A percentile compares a stretch with the other conserved stretches of the same genome.
Conservation (phyloP, 2,329 filamentous ascomycete genomes). For the Phyllachora maydis region DNA sequence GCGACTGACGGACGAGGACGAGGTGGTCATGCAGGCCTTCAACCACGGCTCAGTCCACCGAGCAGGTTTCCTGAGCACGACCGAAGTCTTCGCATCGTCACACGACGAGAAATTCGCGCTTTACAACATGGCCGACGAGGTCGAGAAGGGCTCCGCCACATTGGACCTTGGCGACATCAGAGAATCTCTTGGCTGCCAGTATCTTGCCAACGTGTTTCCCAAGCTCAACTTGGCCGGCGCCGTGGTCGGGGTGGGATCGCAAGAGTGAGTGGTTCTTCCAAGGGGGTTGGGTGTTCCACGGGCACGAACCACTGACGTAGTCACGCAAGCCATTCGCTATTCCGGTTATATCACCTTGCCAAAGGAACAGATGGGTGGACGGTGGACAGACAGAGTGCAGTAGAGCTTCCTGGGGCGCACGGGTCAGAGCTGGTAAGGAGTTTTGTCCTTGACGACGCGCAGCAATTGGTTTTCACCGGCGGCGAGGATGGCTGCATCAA, state of each 20-base stretch:
- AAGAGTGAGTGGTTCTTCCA: constrained; percentile 34
- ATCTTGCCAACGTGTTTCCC: constrained; percentile 45
- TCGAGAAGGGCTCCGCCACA: constrained; percentile 34
- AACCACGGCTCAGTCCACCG: constrained; percentile 62
- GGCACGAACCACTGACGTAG: no score
- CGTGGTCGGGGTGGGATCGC: constrained; percentile 42
- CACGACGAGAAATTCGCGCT: constrained; percentile 63
- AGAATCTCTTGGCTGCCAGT: constrained; percentile 45
- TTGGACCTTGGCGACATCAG: constrained; percentile 50
- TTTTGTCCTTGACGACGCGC: constrained; percentile 42
- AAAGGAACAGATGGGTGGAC: constrained; percentile 27
- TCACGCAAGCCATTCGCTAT: no score
- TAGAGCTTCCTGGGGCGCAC: constrained; percentile 40
- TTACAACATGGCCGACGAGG: constrained; percentile 45
- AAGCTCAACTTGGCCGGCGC: constrained; percentile 37
- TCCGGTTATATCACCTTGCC: constrained; percentile 38
- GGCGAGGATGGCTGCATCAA: constrained; percentile 37
- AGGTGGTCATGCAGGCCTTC: constrained; percentile 56
- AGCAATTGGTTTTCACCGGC: constrained; percentile 34
- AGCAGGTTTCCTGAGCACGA: constrained; percentile 45
- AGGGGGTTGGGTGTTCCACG: no score
- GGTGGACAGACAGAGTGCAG: constrained; percentile 30
- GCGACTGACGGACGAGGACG: constrained; percentile 50
- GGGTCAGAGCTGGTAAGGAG: constrained; percentile 35
- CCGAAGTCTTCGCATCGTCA: constrained; percentile 50